A percentile compares a stretch with the other conserved stretches of the same genome.
Conservation (phyloP, 1,284 basidiomycete genomes). For the Leucoagaricus sp. region DNA sequence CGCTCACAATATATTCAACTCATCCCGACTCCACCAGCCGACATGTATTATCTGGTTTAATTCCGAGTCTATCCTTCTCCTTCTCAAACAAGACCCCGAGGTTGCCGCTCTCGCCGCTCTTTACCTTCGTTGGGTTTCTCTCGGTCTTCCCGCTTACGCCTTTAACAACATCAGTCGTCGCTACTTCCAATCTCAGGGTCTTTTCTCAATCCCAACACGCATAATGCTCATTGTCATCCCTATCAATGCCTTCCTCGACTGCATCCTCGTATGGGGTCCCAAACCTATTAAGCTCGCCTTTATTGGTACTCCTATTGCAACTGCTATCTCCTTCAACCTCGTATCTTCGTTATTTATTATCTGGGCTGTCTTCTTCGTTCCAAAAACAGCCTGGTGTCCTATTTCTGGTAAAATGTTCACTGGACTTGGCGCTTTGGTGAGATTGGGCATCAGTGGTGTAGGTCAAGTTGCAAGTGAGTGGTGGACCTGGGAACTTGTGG, state of each 20-base stretch:
- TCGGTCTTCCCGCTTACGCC: constrained; percentile 89
- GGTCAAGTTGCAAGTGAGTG: constrained; percentile 74
- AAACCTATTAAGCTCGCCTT: constrained; percentile 80
- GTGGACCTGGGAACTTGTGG: constrained; percentile 89
- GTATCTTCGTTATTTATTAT: constrained; percentile 67
- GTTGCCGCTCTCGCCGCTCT: constrained; percentile 79
- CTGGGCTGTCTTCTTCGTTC: constrained; percentile 78
- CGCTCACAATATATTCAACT: constrained; percentile 4
- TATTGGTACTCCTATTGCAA: constrained; percentile 91
- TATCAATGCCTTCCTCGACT: constrained; percentile 84
- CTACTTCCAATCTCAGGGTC: constrained; percentile 88
- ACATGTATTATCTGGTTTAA: constrained; percentile 78
- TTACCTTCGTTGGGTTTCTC: constrained; percentile 77
- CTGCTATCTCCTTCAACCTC: constrained; percentile 87
- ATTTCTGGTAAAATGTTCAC: constrained; percentile 67
- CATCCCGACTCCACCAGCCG: constrained; percentile 40
- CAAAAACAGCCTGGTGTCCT: constrained; percentile 85
- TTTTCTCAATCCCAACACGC: constrained; percentile 87
- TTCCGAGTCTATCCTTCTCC: constrained; percentile 76
- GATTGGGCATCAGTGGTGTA: constrained; percentile 78
- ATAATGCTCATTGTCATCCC: constrained; percentile 87
- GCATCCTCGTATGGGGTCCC: constrained; percentile 87
- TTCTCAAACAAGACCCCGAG: constrained; percentile 83
- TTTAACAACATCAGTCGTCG: constrained; percentile 75
- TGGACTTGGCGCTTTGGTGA: constrained; percentile 71